Base-by-base conservation (phyloP, 371 early-diverging fungal genomes). In the Aphelidium insulamus region DNA sequence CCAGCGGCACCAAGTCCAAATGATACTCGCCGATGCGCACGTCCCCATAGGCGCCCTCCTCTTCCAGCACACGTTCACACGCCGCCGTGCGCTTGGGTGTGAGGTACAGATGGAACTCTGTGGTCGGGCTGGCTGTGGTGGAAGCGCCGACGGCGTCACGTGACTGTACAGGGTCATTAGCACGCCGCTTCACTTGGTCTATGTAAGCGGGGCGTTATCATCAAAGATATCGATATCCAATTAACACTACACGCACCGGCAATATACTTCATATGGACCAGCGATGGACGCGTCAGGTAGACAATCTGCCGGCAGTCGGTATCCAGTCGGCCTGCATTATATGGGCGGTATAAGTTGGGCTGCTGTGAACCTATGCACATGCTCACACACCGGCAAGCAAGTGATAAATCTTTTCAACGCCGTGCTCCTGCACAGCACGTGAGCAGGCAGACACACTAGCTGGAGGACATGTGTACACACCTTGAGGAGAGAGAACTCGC, bases 381-480 rank as follows among this genome's bases (percentile, higher is more conserved):
- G n/a, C n/a, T n/a, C n/a, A n/a, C n/a, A n/a, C n/a, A n/a, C n/a
- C n/a, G n/a, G n/a, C n/a, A n/a, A n/a, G 72, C 12, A 90, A 58
- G 45, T 82, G 75, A 49, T 69, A 81, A 28, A 90, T 74, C 53
- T 81, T 83, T 39, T 86, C 84, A 10, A 85, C 82, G 14, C 88
- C 91, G 59, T 87, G 91, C 38, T 87, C 87, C 77, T 82, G 50
- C 17, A 15, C 30, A 21, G 21, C 18, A 17, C 19, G 5, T 5
- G n/a, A 21, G 0, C 1, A 16, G 16, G 19, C n/a, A 24, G 16
- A 17, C 16, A 38, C 8, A 23, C 25, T 22, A 38, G 6, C 5
- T n/a, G 20, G 26, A 5, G 14, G 17, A 26, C 21, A n/a, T n/a
- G n/a, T n/a, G n/a, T 2, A 34, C 45, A 34, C 55, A 71, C 83